A percentile compares a stretch with the other conserved stretches of the same genome.
phyloP scores from a whole-genome alignment of 495 filamentous ascomycete species.

The Aspergillus campestris region DNA sequence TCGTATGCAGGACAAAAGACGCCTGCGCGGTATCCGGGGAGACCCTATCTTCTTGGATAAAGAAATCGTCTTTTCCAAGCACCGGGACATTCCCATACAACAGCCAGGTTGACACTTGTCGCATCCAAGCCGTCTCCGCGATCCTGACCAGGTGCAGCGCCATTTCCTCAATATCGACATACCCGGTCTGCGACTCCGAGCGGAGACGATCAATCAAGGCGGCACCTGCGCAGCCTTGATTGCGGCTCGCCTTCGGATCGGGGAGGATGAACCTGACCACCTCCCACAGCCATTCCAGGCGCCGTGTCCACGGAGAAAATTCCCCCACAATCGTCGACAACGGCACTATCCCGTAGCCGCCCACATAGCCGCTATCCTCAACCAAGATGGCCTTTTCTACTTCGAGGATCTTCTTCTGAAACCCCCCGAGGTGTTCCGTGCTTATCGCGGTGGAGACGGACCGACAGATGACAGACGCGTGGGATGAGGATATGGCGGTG shows the following conservation, averaged over 20 bases:
- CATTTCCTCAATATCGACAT: slow-evolving; percentile 70
- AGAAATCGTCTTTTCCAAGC: slow-evolving; percentile 72
- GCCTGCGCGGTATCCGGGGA: slow-evolving; percentile 21
- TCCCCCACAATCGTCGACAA: slow-evolving; percentile 74
- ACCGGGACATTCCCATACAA: slow-evolving; percentile 74
- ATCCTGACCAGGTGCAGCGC: slow-evolving; percentile 59
- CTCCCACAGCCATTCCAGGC: slow-evolving; percentile 82
- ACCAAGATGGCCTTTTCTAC: slow-evolving; percentile 72
- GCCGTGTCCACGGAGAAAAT: slow-evolving; percentile 75
- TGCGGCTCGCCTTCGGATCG: slow-evolving; percentile 14
- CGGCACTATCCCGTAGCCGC: slow-evolving; percentile 87
- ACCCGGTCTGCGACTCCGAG: slow-evolving; percentile 74
- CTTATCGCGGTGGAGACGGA: slow-evolving; percentile 76
- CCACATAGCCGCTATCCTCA: slow-evolving; percentile 64
- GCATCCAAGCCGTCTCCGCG: slow-evolving; percentile 86
- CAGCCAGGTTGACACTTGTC: slow-evolving; percentile 81
- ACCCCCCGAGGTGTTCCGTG: slow-evolving; percentile 63
- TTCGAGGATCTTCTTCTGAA: slow-evolving; percentile 73
- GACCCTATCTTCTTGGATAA: slow-evolving; percentile 47
- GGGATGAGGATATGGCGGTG: slow-evolving; percentile 53
- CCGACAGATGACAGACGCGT: slow-evolving; percentile 73
- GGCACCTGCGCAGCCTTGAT: slow-evolving; percentile 47
- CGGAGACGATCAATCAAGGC: slow-evolving; percentile 69
- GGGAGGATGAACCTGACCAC: slow-evolving; percentile 56
- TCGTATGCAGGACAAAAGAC: slow-evolving; percentile 46